Evolutionary conservation across 352 stramenopile species (phyloP).

Genomic region (Pythium biforme): DNA sequence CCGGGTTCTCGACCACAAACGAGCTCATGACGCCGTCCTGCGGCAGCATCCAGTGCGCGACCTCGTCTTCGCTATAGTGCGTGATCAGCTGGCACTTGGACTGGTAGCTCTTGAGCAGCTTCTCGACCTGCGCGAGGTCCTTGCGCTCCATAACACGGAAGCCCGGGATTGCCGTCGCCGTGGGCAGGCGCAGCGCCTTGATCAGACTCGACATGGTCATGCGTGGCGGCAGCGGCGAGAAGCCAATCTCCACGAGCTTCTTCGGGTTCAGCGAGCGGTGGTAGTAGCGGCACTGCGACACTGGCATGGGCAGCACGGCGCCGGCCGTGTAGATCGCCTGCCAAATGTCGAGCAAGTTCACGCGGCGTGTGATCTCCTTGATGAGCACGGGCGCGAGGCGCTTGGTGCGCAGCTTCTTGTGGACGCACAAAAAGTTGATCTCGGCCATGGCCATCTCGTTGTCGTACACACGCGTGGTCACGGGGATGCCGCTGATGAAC

Average conservation of each 20-base stretch:
- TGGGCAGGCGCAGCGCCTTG: slow-evolving; percentile 88
- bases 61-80: slow-evolving; percentile 90
- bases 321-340: slow-evolving; percentile 99
- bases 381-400: slow-evolving; percentile 98
- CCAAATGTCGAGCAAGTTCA: slow-evolving; percentile 93
- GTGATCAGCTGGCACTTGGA: slow-evolving; percentile 76
- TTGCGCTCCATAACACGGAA: slow-evolving; percentile 55
- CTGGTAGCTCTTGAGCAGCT: slow-evolving; percentile 54
- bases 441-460: slow-evolving; percentile 80
- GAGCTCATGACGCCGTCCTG: slow-evolving; percentile 93
- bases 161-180: slow-evolving; percentile 29
- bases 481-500: slow-evolving; percentile 97
- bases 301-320: slow-evolving; percentile 94
- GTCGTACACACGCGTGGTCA: slow-evolving; percentile 64
- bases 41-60: slow-evolving; percentile 97
- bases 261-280: slow-evolving; percentile 97
- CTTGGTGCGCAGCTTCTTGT: slow-evolving; percentile 97
- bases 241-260: slow-evolving; percentile 98
- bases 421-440: slow-evolving; percentile 99
- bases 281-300: slow-evolving; percentile 95
- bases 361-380: slow-evolving; percentile 98
- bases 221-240: slow-evolving; percentile 89
- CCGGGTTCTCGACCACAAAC: slow-evolving; percentile 88
- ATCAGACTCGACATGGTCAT: slow-evolving; percentile 96
- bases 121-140: slow-evolving; percentile 51